Evolutionary conservation across 2,329 filamentous ascomycete genomes (phyloP), one percentile per base, ranked within the genome.

Genomic region (Botrytis squamosa): DNA sequence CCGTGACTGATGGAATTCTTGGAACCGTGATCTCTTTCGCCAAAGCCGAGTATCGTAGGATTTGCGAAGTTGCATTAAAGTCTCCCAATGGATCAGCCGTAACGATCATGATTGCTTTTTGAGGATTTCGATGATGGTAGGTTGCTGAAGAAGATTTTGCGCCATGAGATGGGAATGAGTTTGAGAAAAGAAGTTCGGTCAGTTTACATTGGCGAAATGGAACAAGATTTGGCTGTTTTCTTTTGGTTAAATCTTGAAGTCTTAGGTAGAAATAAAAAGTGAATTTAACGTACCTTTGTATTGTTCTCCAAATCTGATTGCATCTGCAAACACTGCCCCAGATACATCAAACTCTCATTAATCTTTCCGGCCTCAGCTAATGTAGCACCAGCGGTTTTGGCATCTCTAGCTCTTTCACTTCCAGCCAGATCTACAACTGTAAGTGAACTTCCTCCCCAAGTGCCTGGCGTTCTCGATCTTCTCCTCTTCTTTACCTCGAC

Each of bases 321-420:
- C 87, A 97, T 95, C 81, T 98, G 95, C 78, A 99, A 88, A 81
- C 96, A 99, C 81, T 98, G 96, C 0, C 96, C 96, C 1, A 99
- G 88, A 81, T 98, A 98, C 96, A 99, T 99, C 80, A 99, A 85
- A 80, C 93, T 97, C 83, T 98, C 95, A 80, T 99, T 99, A 82
- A 99, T 99, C 84, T 98, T 98, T 71, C 96, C 96, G 52, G 95
- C 96, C 84, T 99, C 96, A 0, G 93, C 95, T 22, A 99, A 88
- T 0, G 95, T 98, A 6, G 94, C 91, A 20, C 96, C 96, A 0
- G 94, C 93, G 0, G 96, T 98, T 86, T 98, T 98, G 40, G 96
- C 95, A 76, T 96, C 94, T 75, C 95, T 89, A 25, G 95, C 95
- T 75, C 96, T 90, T 83, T 99, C 96, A 75, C 96, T 98, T 22